Evolutionary conservation across 129 eudicot species (phyloP), one percentile per base, ranked within the genome.

Genomic region (Ambrosia trifida): DNA sequence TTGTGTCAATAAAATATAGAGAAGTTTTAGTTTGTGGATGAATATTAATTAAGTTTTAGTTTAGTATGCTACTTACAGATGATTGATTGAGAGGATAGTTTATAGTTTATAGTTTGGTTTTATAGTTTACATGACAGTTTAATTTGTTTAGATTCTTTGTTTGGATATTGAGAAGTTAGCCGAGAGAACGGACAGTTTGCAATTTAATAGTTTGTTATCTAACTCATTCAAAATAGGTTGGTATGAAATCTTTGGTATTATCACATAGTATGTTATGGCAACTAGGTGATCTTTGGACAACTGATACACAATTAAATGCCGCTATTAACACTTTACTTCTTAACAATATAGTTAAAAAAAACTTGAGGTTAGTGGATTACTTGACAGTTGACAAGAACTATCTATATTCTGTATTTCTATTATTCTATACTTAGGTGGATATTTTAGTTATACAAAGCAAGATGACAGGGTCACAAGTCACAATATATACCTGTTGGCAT

Each of bases 181-280:
- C 13, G 1, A 72, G 30, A n/a, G 56, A 71, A 19, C 16, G 44
- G 18, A 45, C 49, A 12, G 3, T 19, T 33, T 73, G 45, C 28
- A 24, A 24, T 24, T 24, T 24, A 24, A 24, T 24, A 24, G 28
- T 24, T 24, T 24, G 28, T 24, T 24, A 24, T 24, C 28, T 24
- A 33, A 46, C 30, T 20, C 44, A 20, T 6, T 76, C 33, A 56
- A 50, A 68, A 0, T 14, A 35, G 14, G 44, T 77, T 69, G 33
- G n/a, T 69, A 30, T 60, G 68, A 49, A 59, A 67, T 17, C 65
- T 31, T 69, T 64, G 70, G 54, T 77, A 40, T 60, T 36, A 3
- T 77, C 50, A 35, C 18, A 50, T 59, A 13, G 41, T 44, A 64
- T 46, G 41, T n/a, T 58, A 67, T 58, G 51, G 6, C 40, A 76